Conservation (phyloP, 345 rosid species). For the Gossypium turneri region DNA sequence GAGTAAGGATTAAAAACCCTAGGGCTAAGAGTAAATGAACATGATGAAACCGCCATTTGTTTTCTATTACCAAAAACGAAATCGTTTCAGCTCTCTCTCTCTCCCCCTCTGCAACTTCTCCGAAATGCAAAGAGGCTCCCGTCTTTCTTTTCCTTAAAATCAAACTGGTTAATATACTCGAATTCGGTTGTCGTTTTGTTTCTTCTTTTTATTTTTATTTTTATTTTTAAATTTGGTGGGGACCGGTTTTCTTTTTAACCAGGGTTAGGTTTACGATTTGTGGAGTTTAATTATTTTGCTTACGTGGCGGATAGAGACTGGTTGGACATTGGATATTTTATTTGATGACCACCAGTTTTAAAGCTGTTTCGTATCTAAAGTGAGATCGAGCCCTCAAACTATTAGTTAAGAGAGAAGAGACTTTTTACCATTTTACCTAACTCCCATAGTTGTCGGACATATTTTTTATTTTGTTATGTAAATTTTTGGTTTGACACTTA, state of each 20-base stretch:
- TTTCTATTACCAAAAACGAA: background rate
- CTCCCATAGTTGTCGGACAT: too few species aligned
- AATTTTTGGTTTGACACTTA: too few species aligned
- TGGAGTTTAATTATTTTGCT: background rate
- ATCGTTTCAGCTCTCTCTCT: background rate
- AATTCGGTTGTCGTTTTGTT: constrained; percentile 8
- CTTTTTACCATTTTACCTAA: accelerated
- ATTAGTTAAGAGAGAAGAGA: accelerated
- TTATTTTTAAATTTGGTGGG: background rate
- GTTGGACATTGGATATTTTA: background rate
- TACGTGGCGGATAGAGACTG: constrained; percentile 3
- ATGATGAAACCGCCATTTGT: constrained; percentile 48
- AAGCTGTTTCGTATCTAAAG: accelerated
- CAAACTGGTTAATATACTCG: background rate
- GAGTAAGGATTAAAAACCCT: constrained; percentile 21
- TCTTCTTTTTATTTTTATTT: background rate
- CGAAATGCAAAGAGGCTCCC: constrained; percentile 6
- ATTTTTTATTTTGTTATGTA: too few species aligned
- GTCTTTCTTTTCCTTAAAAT: background rate
- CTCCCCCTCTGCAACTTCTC: background rate
- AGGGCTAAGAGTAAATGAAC: constrained; percentile 19
- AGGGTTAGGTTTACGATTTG: background rate
- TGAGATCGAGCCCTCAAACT: accelerated
- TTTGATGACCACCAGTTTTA: accelerated
- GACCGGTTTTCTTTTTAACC: background rate